These are phyloP conservation scores for Leccinum arenicola DNA, from an alignment of 768 basidiomycete species.

Conservation along the genomic window DNA sequence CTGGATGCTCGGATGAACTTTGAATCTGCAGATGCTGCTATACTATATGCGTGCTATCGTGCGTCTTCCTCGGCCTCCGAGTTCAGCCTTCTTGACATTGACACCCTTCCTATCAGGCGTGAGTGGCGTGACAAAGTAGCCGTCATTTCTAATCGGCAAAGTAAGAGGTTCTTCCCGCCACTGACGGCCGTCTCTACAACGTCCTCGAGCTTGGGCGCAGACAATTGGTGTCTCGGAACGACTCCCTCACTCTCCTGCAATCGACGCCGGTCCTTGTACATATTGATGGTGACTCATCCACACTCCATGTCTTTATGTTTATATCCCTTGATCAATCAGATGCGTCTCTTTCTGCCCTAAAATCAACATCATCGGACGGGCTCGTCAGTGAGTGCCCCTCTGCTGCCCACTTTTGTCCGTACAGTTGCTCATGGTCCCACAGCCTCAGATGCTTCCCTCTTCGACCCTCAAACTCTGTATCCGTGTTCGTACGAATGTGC, in stretches of 20 bases:
- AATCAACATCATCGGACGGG: slow-evolving; percentile 43
- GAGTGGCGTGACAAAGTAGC: too few relatives aligned
- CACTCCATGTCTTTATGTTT: slow-evolving; percentile 60
- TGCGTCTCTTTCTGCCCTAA: slow-evolving; percentile 33
- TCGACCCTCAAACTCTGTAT: slow-evolving; percentile 50
- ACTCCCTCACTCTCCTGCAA: slow-evolving; percentile 39
- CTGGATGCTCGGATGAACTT: too few relatives aligned
- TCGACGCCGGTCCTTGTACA: slow-evolving; percentile 52
- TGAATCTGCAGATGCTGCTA: too few relatives aligned
- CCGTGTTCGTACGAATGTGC: slow-evolving; percentile 51
- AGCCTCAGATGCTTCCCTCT: slow-evolving; percentile 45
- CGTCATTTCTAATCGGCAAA: too few relatives aligned
- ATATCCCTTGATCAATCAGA: slow-evolving; percentile 34
- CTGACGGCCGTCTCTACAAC: slow-evolving; percentile 32
- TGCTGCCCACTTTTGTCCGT: slow-evolving; percentile 1
- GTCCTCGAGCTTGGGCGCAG: slow-evolving; percentile 57
- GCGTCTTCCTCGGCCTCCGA: too few relatives aligned
- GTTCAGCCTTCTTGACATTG: too few relatives aligned
- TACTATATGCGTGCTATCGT: too few relatives aligned
- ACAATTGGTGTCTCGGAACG: slow-evolving; percentile 41
- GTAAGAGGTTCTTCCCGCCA: slow-evolving; percentile 19
- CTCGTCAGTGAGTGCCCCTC: slow-evolving; percentile 45
- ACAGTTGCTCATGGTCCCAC: slow-evolving; percentile 13
- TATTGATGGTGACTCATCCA: slow-evolving; percentile 39
- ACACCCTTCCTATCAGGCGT: too few relatives aligned